Evolutionary conservation across 2,329 filamentous ascomycete genomes (phyloP), one percentile per base, ranked within the genome.

Genomic region (Trichoderma sp.): DNA sequence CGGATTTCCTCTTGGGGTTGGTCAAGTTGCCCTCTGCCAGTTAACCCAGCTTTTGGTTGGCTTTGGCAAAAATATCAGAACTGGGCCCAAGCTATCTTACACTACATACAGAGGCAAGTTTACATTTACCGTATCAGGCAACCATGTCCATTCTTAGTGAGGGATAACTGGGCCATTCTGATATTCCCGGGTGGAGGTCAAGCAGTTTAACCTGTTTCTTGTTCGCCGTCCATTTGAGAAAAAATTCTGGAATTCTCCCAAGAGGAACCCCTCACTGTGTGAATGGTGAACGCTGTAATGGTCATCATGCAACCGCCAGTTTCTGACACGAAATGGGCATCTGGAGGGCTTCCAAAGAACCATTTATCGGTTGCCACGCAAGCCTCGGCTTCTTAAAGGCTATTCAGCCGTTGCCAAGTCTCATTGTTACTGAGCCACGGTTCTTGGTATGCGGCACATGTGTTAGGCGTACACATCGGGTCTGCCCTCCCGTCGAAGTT

Each of bases 71-170:
- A 71, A 50, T n/a, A 59, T 53, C 29, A 63, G 18, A 18, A 50
- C 41, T 63, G 27, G 56, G 38, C 27, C 38, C 59, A 38, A 33
- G 33, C 56, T 53, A 29, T 63, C 18, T 16, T 50, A 33, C 56
- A 35, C 29, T 29, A 38, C 27, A 33, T 38, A 45, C 18, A 38
- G 27, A 62, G 45, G 56, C 31, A 21, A 21, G n/a, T 29, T 33
- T 41, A 38, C n/a, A 35, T 62, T 62, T 71, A 71, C 68, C 35
- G 35, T 27, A 71, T 71, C 35, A 18, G 68, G 68, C 27, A 71
- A 21, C 24, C 35, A 45, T 31, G 24, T 14, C 53, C 53, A 62
- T 29, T n/a, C n/a, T 21, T 45, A 35, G 53, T 24, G 16, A 29
- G 35, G 21, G 24, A 71, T 18, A 60, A 31, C 31, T 71, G 35